Percentiles rank a stretch among this genome's conserved stretches.
phyloP scores from a whole-genome alignment of 1,284 basidiomycete genomes.

The Sutorius eximius region DNA sequence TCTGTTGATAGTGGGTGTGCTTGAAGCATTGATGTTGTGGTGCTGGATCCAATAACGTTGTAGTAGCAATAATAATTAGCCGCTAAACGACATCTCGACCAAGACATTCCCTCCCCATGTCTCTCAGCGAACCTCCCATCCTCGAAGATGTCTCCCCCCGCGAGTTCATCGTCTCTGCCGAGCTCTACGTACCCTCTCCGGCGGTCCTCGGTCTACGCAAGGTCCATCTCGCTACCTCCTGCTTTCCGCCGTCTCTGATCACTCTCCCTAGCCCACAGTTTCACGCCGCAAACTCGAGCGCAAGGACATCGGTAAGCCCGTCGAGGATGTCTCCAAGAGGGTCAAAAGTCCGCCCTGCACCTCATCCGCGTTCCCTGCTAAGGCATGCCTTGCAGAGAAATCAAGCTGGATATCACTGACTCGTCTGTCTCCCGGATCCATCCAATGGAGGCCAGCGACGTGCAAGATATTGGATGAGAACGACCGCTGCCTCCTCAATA shows the following conservation, averaged over 20 bases:
- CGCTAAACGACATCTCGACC: neutral
- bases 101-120: conserved; percentile 16
- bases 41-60: conserved; percentile 4
- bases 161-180: conserved; percentile 53
- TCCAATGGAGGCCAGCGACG: conserved; percentile 68
- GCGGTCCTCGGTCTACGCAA: conserved; percentile 55
- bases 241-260: conserved; percentile 1
- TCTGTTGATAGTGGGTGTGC: conserved; percentile 18
- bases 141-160: conserved; percentile 16
- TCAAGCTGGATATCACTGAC: conserved; percentile 69
- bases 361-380: neutral
- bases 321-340: conserved; percentile 31
- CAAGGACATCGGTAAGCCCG: conserved; percentile 46
- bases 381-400: conserved; percentile 46
- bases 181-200: conserved; percentile 63
- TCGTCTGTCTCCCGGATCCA: conserved; percentile 47
- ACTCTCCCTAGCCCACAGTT: conserved; percentile 29
- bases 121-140: conserved; percentile 11
- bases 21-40: too few relatives aligned
- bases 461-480: conserved; percentile 71
- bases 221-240: conserved; percentile 38
- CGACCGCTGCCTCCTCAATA: conserved; percentile 61
- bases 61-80: conserved; percentile 3
- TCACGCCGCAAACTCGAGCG: conserved; percentile 56
- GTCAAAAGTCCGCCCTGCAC: conserved; percentile 52